Evolutionary conservation across 2,329 filamentous ascomycete species (phyloP).

Genomic region (Proliferodiscus dingleyae): DNA sequence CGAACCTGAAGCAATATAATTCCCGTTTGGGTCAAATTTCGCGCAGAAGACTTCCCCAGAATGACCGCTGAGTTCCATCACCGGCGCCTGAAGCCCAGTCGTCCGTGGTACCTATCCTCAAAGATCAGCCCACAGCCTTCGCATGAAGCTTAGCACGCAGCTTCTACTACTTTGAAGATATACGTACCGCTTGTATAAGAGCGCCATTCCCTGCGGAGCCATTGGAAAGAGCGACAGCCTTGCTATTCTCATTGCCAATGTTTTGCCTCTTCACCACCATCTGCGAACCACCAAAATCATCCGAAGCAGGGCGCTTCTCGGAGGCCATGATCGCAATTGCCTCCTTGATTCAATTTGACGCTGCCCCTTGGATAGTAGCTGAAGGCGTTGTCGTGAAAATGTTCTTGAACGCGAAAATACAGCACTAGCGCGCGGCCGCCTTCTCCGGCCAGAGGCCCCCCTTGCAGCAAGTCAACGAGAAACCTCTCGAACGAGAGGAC

Average conservation of each 20-base stretch:
- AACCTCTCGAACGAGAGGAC: background rate
- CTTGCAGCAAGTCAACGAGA: background rate
- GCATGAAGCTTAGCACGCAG: constrained; percentile 16
- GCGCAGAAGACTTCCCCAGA: constrained; percentile 86
- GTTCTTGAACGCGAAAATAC: background rate
- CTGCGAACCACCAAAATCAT: constrained; percentile 73
- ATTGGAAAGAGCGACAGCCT: constrained; percentile 53
- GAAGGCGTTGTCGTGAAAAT: too few relatives aligned
- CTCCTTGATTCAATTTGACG: background rate
- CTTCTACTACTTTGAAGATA: constrained; percentile 2
- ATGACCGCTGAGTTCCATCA: constrained; percentile 86
- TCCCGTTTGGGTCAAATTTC: constrained; percentile 83
- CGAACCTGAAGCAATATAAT: constrained; percentile 86
- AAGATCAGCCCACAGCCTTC: constrained; percentile 22
- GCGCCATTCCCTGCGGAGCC: constrained; percentile 53
- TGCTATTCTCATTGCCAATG: constrained; percentile 40
- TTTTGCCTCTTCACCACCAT: constrained; percentile 89
- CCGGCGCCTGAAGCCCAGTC: constrained; percentile 78
- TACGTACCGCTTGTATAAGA: constrained; percentile 61
- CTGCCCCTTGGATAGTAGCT: too few relatives aligned
- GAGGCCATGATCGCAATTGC: constrained; percentile 60
- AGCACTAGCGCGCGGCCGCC: background rate
- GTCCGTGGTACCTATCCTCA: constrained; percentile 64
- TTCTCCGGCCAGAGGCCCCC: background rate
- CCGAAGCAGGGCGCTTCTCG: constrained; percentile 87